Percentiles rank a stretch among this genome's conserved stretches.
Conservation (phyloP, 1,139 yeast genomes). For the Arxiozyma heterogenica region DNA sequence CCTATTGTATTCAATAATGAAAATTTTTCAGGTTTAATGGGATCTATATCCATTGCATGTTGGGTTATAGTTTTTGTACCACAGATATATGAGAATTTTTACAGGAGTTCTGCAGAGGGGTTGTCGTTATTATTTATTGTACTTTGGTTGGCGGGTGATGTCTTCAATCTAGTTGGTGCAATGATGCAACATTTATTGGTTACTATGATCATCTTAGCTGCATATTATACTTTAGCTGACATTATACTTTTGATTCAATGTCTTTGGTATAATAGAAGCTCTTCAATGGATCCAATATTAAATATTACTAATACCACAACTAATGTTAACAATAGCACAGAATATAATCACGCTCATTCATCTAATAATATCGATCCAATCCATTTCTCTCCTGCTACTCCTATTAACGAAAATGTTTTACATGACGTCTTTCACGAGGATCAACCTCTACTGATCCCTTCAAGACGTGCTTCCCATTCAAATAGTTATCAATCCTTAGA, state of each 20-base stretch:
- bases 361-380: constrained; percentile 42
- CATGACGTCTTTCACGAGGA: constrained; percentile 42
- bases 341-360: neutral
- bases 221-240: constrained; percentile 88
- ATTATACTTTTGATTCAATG: constrained; percentile 74
- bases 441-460: constrained; percentile 30
- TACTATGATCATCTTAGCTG: constrained; percentile 83
- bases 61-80: constrained; percentile 98
- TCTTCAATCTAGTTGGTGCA: constrained; percentile 85
- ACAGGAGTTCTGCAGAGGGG: constrained; percentile 78
- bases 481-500: neutral
- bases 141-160: constrained; percentile 83
- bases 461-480: constrained; percentile 6
- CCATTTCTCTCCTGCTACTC: constrained; percentile 85
- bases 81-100: constrained; percentile 85
- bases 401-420: constrained; percentile 59
- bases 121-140: constrained; percentile 72
- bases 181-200: constrained; percentile 80
- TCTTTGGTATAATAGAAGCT: constrained; percentile 53
- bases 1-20: constrained; percentile 64
- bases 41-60: constrained; percentile 89
- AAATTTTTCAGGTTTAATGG: constrained; percentile 78
- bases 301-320: neutral
- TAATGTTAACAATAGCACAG: neutral
- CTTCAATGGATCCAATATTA: constrained; percentile 31